Evolutionary conservation across 2,329 filamentous ascomycete genomes (phyloP).

Genomic region (Verruconis gallopava): DNA sequence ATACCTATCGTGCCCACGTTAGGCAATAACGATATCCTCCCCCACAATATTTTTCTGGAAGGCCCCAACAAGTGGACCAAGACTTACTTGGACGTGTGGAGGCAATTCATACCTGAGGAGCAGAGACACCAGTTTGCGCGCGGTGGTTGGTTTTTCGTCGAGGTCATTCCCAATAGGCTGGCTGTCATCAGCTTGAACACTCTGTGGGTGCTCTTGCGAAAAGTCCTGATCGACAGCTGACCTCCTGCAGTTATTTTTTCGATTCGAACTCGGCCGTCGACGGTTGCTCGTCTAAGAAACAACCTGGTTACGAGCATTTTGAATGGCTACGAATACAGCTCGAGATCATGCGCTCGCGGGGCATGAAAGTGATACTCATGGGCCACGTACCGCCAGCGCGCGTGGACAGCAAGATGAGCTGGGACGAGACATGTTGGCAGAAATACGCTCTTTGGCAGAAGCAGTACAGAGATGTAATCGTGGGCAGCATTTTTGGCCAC

Average conservation of each 20-base stretch:
- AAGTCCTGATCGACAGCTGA: constrained; percentile 8
- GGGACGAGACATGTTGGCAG: constrained; percentile 98
- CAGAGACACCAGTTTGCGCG: constrained; percentile 84
- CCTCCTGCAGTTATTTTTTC: constrained; percentile 58
- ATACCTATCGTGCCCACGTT: constrained; percentile 82
- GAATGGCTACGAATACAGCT: constrained; percentile 92
- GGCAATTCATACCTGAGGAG: constrained; percentile 75
- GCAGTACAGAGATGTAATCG: constrained; percentile 82
- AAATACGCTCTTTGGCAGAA: constrained; percentile 86
- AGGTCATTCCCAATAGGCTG: constrained; percentile 75
- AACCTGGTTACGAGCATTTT: constrained; percentile 88
- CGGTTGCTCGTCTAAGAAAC: constrained; percentile 63
- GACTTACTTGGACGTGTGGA: constrained; percentile 68
- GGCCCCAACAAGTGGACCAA: constrained; percentile 83
- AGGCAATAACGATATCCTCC: constrained; percentile 95
- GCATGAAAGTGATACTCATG: constrained; percentile 88
- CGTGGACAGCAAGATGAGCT: constrained; percentile 70
- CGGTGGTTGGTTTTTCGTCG: constrained; percentile 89
- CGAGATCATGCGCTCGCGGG: constrained; percentile 63
- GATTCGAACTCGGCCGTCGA: constrained; percentile 87
- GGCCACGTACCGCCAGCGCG: constrained; percentile 89
- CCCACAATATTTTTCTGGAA: constrained; percentile 80
- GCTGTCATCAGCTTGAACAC: constrained; percentile 93
- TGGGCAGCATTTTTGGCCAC: constrained; percentile 72
- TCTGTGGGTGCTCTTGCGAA: constrained; percentile 35